Evolutionary conservation across 495 filamentous ascomycete species (phyloP).

Genomic region (Penicillium soppii): DNA sequence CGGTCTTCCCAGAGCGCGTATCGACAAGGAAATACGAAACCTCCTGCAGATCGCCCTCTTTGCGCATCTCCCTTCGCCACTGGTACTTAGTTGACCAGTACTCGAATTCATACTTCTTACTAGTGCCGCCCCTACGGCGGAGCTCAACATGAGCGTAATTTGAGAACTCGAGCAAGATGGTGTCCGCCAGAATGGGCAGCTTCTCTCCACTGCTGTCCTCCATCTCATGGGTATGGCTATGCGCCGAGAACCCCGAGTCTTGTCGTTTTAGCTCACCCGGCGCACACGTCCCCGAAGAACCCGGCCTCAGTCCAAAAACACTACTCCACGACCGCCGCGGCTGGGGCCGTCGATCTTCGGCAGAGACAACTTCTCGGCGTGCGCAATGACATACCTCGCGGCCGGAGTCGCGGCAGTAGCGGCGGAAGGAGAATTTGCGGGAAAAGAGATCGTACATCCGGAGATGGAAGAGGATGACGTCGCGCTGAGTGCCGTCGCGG

Average conservation of each 20-base stretch:
- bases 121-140: conserved; percentile 65
- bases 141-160: conserved; percentile 96
- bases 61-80: conserved; percentile 75
- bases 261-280: conserved; percentile 34
- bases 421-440: conserved; percentile 84
- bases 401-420: conserved; percentile 90
- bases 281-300: conserved; percentile 32
- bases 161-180: conserved; percentile 86
- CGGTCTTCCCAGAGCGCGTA: conserved; percentile 55
- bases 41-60: conserved; percentile 56
- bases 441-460: conserved; percentile 90
- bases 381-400: conserved; percentile 89
- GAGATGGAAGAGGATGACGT: conserved; percentile 87
- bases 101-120: conserved; percentile 84
- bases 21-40: conserved; percentile 78
- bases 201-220: conserved; percentile 14
- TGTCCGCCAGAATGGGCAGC: conserved; percentile 55
- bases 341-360: conserved; percentile 48
- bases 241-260: conserved; percentile 59
- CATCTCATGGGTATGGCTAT: conserved; percentile 41
- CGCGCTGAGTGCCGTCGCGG: conserved; percentile 53
- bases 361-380: conserved; percentile 62
- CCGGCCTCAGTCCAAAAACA: conserved; percentile 67
- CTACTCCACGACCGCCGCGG: conserved; percentile 73
- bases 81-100: conserved; percentile 87